phyloP scores from a whole-genome alignment of 805 yeast species.

The Priceomyces carsonii region DNA sequence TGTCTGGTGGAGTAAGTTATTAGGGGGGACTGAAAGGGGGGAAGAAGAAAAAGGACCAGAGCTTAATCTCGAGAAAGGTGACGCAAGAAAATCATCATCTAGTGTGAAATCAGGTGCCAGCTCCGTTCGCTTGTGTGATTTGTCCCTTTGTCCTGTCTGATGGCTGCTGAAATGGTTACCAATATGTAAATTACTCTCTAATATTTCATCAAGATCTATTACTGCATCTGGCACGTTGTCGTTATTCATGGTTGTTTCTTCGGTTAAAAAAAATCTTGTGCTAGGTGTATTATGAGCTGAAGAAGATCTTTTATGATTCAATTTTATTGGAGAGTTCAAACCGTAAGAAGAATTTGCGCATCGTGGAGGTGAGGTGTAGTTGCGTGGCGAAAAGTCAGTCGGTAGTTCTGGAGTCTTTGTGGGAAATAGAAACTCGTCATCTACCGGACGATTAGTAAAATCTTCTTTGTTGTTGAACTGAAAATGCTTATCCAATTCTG shows the following conservation, averaged over 20 bases:
- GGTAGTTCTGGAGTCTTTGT: conserved; percentile 16
- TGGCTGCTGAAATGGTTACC: conserved; percentile 12
- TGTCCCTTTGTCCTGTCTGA: background rate
- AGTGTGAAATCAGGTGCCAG: conserved; percentile 19
- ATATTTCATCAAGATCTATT: conserved; percentile 40
- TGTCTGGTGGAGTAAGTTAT: conserved; percentile 28
- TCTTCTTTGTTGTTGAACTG: conserved; percentile 39
- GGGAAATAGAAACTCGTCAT: conserved; percentile 32
- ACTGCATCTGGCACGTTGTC: conserved; percentile 40
- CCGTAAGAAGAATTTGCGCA: conserved; percentile 12
- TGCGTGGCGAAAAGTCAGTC: conserved; percentile 3
- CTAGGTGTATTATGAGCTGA: conserved; percentile 18
- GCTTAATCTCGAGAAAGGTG: conserved; percentile 27
- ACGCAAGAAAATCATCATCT: conserved; percentile 30
- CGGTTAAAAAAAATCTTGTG: conserved; percentile 29
- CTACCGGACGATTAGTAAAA: conserved; percentile 22
- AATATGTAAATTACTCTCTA: conserved; percentile 31
- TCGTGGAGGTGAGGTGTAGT: conserved; percentile 13
- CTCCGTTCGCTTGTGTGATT: conserved; percentile 19
- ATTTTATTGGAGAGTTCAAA: conserved; percentile 35
- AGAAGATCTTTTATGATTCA: conserved; percentile 22
- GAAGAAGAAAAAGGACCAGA: conserved; percentile 18
- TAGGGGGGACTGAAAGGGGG: conserved; percentile 17
- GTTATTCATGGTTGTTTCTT: conserved; percentile 25
- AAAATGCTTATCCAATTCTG: conserved; percentile 22